Conservation (phyloP, 2,329 filamentous ascomycete species). For the Akanthomyces dipterigenus region DNA sequence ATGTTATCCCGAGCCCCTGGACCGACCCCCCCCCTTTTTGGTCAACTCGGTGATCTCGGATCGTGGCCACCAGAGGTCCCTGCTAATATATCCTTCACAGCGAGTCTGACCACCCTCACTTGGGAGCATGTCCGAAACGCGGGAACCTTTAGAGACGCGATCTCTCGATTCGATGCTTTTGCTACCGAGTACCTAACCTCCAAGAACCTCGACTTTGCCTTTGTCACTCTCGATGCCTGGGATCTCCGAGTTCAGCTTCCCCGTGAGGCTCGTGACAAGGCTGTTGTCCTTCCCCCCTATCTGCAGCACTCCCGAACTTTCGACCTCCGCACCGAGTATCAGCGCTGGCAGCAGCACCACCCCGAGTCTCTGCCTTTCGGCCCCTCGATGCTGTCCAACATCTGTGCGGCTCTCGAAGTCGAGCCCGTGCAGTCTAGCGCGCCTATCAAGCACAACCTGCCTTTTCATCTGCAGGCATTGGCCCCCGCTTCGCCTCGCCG, state of each 20-base stretch:
- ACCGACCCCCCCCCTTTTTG: conserved; percentile 13
- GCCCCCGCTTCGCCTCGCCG: conserved; percentile 91
- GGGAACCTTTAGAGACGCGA: conserved; percentile 92
- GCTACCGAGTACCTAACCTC: conserved; percentile 83
- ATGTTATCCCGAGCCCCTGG: conserved; percentile 11
- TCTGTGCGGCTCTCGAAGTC: conserved; percentile 95
- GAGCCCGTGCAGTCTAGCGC: conserved; percentile 96
- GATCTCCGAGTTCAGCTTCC: conserved; percentile 96
- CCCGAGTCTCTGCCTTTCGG: conserved; percentile 96
- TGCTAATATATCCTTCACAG: conserved; percentile 39
- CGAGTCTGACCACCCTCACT: conserved; percentile 92
- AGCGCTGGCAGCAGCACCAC: conserved; percentile 97
- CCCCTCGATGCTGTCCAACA: conserved; percentile 91
- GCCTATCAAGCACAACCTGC: conserved; percentile 97
- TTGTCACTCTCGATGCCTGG: conserved; percentile 97
- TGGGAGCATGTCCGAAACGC: conserved; percentile 99
- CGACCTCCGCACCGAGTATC: conserved; percentile 93
- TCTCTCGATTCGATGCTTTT: conserved; percentile 91
- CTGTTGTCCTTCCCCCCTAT: conserved; percentile 91
- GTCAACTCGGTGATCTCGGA: background rate
- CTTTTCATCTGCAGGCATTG: conserved; percentile 93
- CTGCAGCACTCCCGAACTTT: conserved; percentile 97
- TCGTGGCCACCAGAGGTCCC: background rate
- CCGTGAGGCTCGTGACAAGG: conserved; percentile 95
- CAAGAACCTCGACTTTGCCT: conserved; percentile 94